Percentiles rank a stretch among this genome's conserved stretches.
phyloP scores from a whole-genome alignment of 1,284 basidiomycete genomes.

The Malassezia japonica region DNA sequence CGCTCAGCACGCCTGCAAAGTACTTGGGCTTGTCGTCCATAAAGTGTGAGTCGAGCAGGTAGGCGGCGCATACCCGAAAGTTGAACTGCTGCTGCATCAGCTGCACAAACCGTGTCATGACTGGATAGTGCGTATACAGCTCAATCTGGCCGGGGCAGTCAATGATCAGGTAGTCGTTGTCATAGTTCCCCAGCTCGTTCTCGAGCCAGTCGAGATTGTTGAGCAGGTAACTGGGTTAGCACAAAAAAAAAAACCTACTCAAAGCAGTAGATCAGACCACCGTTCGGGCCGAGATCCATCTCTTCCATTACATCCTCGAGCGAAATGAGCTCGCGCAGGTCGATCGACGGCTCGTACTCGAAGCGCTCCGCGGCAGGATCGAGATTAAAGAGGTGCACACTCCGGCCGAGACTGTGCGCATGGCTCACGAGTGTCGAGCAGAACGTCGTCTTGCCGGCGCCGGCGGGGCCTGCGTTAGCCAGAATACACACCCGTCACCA shows the following conservation, averaged over 20 bases:
- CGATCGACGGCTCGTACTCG: conserved; percentile 83
- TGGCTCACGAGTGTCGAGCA: conserved; percentile 81
- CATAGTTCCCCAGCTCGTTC: conserved; percentile 79
- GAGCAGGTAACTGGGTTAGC: conserved; percentile 60
- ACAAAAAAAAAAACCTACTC: conserved; percentile 70
- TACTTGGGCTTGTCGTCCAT: conserved; percentile 81
- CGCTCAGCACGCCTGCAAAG: conserved; percentile 93
- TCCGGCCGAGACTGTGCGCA: conserved; percentile 69
- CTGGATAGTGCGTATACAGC: conserved; percentile 94
- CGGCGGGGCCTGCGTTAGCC: conserved; percentile 67
- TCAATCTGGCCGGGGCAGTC: conserved; percentile 99
- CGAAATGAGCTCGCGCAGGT: conserved; percentile 86
- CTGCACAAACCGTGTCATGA: conserved; percentile 77
- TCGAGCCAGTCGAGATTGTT: conserved; percentile 99
- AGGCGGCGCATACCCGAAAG: conserved; percentile 51
- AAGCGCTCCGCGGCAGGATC: conserved; percentile 93
- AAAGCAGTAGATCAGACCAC: conserved; percentile 94
- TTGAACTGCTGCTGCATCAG: conserved; percentile 49
- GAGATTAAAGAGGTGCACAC: conserved; percentile 88
- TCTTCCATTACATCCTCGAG: conserved; percentile 95
- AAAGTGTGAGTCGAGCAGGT: conserved; percentile 83
- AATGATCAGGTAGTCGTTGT: conserved; percentile 93
- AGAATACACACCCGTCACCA: conserved; percentile 21
- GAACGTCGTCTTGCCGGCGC: conserved; percentile 95
- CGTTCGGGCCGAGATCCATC: conserved; percentile 90